Evolutionary conservation across 2,329 filamentous ascomycete genomes (phyloP).

Genomic region (Chaetothyriales sp.): DNA sequence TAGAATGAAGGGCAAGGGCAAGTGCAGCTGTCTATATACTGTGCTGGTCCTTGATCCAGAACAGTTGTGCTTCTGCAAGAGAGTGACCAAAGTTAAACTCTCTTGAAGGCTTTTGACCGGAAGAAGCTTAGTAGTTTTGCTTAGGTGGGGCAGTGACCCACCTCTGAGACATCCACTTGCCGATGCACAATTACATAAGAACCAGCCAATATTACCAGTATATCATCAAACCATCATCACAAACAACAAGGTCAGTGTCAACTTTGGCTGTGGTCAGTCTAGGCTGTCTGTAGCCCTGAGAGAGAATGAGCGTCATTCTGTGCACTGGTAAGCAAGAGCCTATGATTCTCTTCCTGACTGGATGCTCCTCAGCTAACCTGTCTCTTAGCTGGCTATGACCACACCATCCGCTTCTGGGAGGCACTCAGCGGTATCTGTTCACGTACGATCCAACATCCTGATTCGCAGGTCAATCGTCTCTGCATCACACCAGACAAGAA

Average conservation of each 20-base stretch:
- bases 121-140: no score
- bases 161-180: no score
- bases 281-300: not conserved
- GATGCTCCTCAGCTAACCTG: conserved; percentile 13
- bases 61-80: no score
- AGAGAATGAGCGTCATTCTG: conserved; percentile 48
- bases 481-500: conserved; percentile 98
- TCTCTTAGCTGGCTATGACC: conserved; percentile 52
- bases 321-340: conserved; percentile 41
- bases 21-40: no score
- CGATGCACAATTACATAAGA: no score
- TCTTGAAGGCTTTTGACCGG: no score
- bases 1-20: no score
- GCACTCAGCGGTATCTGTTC: conserved; percentile 95
- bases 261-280: not conserved
- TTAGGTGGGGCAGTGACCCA: no score
- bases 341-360: conserved; percentile 1
- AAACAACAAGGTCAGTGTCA: not conserved
- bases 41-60: no score
- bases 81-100: no score
- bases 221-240: no score
- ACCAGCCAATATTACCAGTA: no score
- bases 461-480: conserved; percentile 94
- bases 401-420: conserved; percentile 88
- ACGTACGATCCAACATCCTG: conserved; percentile 91